A percentile compares a stretch with the other conserved stretches of the same genome.
Evolutionary conservation across 2,329 filamentous ascomycete genomes (phyloP).

Genomic region (Neofusicoccum kwambonambiense): DNA sequence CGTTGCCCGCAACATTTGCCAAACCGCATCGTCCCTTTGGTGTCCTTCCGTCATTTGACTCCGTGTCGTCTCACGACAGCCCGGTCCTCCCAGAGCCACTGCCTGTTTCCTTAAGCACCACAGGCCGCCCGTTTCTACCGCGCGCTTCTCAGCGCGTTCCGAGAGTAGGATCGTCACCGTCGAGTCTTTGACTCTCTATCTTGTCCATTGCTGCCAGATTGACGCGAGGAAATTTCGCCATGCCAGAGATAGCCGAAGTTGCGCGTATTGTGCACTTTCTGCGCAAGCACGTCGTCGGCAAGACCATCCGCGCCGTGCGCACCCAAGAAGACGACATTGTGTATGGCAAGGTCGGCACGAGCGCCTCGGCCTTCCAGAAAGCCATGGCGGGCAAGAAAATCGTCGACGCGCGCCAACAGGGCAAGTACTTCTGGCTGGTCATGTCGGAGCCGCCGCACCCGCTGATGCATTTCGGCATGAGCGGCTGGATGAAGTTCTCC

Average conservation of each 20-base stretch:
- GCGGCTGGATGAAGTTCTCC: slow-evolving; percentile 84
- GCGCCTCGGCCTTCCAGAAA: slow-evolving; percentile 69
- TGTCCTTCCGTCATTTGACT: background rate
- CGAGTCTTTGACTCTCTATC: too few species aligned
- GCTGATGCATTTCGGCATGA: slow-evolving; percentile 78
- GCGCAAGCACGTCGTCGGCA: slow-evolving; percentile 78
- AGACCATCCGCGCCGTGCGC: slow-evolving; percentile 67
- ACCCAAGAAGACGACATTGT: slow-evolving; percentile 79
- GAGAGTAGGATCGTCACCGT: background rate
- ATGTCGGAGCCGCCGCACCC: slow-evolving; percentile 77
- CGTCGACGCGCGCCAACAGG: slow-evolving; percentile 73
- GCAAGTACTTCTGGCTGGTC: slow-evolving; percentile 95
- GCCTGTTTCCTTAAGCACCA: background rate
- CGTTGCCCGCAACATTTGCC: background rate
- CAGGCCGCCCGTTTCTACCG: background rate
- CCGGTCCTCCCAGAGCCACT: too few species aligned
- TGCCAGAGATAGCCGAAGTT: slow-evolving; percentile 56
- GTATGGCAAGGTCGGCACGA: slow-evolving; percentile 88
- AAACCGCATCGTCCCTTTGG: background rate
- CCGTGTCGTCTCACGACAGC: background rate
- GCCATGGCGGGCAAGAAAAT: slow-evolving; percentile 74
- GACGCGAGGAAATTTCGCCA: background rate
- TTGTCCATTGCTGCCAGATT: too few species aligned
- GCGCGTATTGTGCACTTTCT: slow-evolving; percentile 85
- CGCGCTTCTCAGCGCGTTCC: background rate